These are phyloP conservation scores for Dispira simplex DNA, from an alignment of 192 early-diverging fungal genomes.

Conservation along the genomic window DNA sequence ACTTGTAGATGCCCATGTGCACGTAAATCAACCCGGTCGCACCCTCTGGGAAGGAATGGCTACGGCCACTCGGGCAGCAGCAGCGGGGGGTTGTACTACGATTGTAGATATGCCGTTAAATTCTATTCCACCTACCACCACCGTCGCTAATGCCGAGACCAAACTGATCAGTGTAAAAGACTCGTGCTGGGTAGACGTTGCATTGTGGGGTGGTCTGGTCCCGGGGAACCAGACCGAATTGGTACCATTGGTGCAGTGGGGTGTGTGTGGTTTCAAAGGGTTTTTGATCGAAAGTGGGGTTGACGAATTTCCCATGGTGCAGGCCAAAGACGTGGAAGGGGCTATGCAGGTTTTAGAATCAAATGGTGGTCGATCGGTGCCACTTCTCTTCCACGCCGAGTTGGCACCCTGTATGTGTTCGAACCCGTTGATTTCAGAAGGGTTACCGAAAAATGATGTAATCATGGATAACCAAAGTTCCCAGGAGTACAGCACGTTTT, in stretches of 20 bases:
- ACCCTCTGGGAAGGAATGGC: slow-evolving; percentile 75
- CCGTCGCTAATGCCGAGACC: slow-evolving; percentile 38
- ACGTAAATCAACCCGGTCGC: slow-evolving; percentile 74
- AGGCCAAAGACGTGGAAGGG: slow-evolving; percentile 41
- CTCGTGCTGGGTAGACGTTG: slow-evolving; percentile 63
- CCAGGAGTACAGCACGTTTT: slow-evolving; percentile 45
- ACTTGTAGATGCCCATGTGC: slow-evolving; percentile 64
- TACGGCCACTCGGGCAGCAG: slow-evolving; percentile 63
- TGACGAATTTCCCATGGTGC: slow-evolving; percentile 69
- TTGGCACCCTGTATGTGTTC: slow-evolving; percentile 22
- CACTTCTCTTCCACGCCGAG: slow-evolving; percentile 73
- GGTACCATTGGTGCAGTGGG: slow-evolving; percentile 39
- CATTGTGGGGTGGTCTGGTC: slow-evolving; percentile 64
- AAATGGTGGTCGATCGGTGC: slow-evolving; percentile 19
- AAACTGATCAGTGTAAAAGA: slow-evolving; percentile 51
- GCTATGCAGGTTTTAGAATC: slow-evolving; percentile 31
- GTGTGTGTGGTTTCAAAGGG: slow-evolving; percentile 70
- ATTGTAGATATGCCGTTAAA: slow-evolving; percentile 78
- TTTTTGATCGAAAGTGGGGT: slow-evolving; percentile 76
- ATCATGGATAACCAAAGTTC: slow-evolving; percentile 11
- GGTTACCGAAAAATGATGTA: too few species aligned
- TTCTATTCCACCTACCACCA: slow-evolving; percentile 74
- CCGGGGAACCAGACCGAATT: slow-evolving; percentile 57
- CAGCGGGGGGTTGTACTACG: slow-evolving; percentile 68
- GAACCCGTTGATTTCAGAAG: neutral